Percentiles rank a stretch among this genome's conserved stretches.
phyloP scores from a whole-genome alignment of 352 stramenopile species.

The Pythium plurisporium region DNA sequence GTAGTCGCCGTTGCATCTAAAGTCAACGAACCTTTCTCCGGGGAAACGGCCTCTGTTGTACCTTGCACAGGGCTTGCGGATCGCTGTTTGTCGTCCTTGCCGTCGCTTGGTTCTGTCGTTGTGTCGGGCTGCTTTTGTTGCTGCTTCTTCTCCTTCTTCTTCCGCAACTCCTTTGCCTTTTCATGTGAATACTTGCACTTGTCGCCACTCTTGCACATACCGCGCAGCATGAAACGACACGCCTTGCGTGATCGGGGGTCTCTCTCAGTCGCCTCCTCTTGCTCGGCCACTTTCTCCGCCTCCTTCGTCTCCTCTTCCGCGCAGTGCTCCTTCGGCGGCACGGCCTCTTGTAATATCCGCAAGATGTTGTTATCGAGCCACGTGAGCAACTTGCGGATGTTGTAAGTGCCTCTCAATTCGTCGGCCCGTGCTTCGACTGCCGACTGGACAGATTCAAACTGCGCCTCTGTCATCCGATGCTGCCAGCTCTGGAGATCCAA shows the following conservation, averaged over 20 bases:
- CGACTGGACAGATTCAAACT: constrained; percentile 32
- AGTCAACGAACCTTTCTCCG: too few relatives aligned
- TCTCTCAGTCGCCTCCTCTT: constrained; percentile 1
- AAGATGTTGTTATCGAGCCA: constrained; percentile 85
- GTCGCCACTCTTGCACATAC: constrained; percentile 49
- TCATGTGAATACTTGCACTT: constrained; percentile 48
- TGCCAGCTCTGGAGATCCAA: constrained; percentile 57
- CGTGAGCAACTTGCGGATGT: constrained; percentile 68
- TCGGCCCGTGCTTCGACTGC: constrained; percentile 35
- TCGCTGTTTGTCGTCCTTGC: constrained; percentile 3
- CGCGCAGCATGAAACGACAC: constrained; percentile 50
- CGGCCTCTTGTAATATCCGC: constrained; percentile 24
- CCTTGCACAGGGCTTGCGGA: not conserved
- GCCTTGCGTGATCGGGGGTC: constrained; percentile 15
- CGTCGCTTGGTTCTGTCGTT: not conserved
- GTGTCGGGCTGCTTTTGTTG: not conserved
- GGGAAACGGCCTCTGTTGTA: too few relatives aligned
- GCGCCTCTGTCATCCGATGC: constrained; percentile 31
- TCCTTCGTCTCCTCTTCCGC: not conserved
- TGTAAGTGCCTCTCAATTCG: constrained; percentile 41
- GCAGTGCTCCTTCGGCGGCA: not conserved
- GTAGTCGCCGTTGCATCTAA: too few relatives aligned
- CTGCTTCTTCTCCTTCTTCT: constrained; percentile 18
- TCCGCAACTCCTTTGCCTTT: constrained; percentile 20
- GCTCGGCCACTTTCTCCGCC: not conserved